Evolutionary conservation across 1,284 basidiomycete genomes (phyloP), one percentile per base, ranked within the genome.

Genomic region (Rhodotorula mucilaginosa): DNA sequence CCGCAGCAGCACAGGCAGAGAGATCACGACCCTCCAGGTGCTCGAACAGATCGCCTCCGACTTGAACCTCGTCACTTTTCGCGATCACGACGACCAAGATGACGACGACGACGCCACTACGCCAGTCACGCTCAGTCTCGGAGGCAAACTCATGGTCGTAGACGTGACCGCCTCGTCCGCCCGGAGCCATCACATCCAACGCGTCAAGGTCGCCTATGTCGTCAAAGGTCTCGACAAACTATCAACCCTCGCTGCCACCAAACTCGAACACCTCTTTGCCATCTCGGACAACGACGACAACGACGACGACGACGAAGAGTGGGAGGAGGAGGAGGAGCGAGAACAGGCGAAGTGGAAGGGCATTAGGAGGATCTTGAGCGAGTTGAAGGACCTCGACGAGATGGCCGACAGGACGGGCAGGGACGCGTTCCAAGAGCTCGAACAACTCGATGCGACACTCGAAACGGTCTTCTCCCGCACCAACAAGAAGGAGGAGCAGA

Each of bases 61-160:
- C 0, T 49, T 69, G 21, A 68, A 58, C 4, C 66, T 74, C 23
- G 65, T 66, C 19, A 49, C 56, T 29, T 71, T 74, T 23, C 51
- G 65, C 48, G 73, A 74, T 47, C 65, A 65, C 54, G 54, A 56
- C 21, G 60, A 64, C 7, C 59, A 44, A 15, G 49, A 29, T n/a
- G 67, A 61, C 1, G 67, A 61, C 1, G 57, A 26, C 12, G 52
- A n/a, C 13, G 54, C 13, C 26, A 13, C 23, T 13, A n/a, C 39
- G n/a, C 29, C 44, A 4, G 58, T 71, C 31, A 70, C 73, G 15
- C 58, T 74, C 21, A 67, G 63, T 57, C 46, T 73, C 44, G 73
- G 73, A 0, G 72, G 73, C 18, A 70, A 74, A n/a, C 66, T 70
- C 67, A 72, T 76, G 74, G 72, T 72, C 44, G 62, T 74, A 47